These are phyloP conservation scores for Antitrichia curtipendula DNA, from an alignment of 225 moss, liverwort and hornwort genomes.

Conservation along the genomic window DNA sequence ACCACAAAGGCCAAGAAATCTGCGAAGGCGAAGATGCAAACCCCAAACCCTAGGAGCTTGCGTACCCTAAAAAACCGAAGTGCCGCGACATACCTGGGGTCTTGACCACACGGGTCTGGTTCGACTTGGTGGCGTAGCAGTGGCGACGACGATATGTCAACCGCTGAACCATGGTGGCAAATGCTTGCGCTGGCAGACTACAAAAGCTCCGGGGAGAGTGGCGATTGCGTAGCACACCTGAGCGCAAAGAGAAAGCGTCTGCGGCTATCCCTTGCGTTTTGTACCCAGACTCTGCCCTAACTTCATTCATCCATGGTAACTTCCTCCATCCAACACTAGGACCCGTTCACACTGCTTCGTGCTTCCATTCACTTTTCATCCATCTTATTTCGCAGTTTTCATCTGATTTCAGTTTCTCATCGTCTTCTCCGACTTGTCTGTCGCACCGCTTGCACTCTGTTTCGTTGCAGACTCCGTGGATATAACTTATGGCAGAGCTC, in stretches of 20 bases:
- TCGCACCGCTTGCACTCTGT: neutral
- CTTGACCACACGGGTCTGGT: conserved; percentile 37
- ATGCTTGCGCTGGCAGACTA: neutral
- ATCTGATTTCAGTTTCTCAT: neutral
- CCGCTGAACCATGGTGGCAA: conserved; percentile 32
- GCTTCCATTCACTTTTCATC: neutral
- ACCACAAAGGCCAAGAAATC: neutral
- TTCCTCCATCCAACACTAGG: neutral
- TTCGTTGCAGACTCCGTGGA: too few species aligned
- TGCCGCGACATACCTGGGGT: conserved; percentile 12
- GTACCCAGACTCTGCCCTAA: neutral
- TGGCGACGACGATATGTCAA: conserved; percentile 36
- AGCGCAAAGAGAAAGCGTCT: neutral
- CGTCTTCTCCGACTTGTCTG: too few species aligned
- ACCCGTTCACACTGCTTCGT: neutral
- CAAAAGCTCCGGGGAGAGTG: neutral
- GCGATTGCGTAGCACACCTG: neutral
- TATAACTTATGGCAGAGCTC: too few species aligned
- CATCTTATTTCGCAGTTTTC: neutral
- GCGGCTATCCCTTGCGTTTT: neutral
- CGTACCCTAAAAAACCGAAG: neutral
- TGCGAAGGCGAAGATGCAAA: neutral
- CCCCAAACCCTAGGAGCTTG: neutral
- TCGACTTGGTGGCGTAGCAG: conserved; percentile 45
- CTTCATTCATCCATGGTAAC: neutral